Evolutionary conservation across 2,329 filamentous ascomycete genomes (phyloP).

Genomic region (Teratosphaeria epicoccoides): DNA sequence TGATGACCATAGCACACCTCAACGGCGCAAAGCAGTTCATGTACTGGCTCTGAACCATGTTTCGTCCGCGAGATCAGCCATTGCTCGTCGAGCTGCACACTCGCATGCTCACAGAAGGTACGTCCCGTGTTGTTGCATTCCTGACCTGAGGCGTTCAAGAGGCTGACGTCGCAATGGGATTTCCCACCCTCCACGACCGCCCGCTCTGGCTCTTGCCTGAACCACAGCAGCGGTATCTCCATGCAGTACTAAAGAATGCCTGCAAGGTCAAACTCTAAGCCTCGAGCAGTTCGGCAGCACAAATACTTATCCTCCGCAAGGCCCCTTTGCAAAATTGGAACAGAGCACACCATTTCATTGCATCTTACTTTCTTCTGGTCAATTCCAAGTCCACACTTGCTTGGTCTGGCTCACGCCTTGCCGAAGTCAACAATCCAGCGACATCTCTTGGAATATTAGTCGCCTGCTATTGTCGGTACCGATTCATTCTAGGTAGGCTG

Average conservation of each 20-base stretch:
- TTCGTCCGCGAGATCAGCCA: background rate
- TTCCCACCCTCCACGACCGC: constrained; percentile 9
- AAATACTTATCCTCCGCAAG: constrained; percentile 23
- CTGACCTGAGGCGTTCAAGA: constrained; percentile 20
- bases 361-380: constrained; percentile 2
- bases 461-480: constrained; percentile 11
- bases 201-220: constrained; percentile 4
- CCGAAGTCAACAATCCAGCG: constrained; percentile 20
- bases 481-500: constrained; percentile 9
- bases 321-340: constrained; percentile 9
- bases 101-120: background rate
- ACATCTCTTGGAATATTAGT: constrained; percentile 16
- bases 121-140: constrained; percentile 20
- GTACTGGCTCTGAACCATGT: background rate
- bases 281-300: constrained; percentile 10
- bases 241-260: constrained; percentile 15
- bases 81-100: background rate
- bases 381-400: constrained; percentile 6
- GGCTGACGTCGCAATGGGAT: constrained; percentile 11
- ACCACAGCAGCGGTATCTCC: constrained; percentile 14
- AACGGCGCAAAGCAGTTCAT: background rate
- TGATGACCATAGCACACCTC: constrained; percentile 6
- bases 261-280: constrained; percentile 11
- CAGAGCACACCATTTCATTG: constrained; percentile 15
- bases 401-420: constrained; percentile 11